Percentiles rank a stretch among this genome's conserved stretches.
phyloP scores from a whole-genome alignment of 768 basidiomycete genomes.

The Suillus luteus region DNA sequence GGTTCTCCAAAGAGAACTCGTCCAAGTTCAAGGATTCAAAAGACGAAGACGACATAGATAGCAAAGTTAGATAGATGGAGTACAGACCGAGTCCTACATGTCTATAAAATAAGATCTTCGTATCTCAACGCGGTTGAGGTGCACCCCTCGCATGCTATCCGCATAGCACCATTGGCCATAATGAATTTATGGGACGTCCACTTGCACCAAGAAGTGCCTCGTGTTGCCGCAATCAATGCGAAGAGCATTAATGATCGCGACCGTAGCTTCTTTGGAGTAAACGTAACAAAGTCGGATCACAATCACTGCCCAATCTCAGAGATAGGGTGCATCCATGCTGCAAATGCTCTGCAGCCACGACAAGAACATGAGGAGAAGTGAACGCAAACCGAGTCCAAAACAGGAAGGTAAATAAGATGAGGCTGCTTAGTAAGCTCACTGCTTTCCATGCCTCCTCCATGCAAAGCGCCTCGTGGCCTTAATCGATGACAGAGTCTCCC shows the following conservation, averaged over 20 bases:
- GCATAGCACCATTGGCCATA: constrained; percentile 3
- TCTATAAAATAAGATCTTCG: not conserved
- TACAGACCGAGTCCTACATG: not conserved
- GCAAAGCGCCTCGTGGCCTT: constrained; percentile 15
- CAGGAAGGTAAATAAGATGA: constrained; percentile 30
- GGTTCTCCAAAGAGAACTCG: constrained; percentile 43
- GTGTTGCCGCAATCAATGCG: not conserved
- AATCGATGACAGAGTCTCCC: constrained; percentile 13
- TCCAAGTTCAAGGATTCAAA: constrained; percentile 21
- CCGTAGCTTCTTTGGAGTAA: not conserved
- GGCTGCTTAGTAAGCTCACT: constrained; percentile 18
- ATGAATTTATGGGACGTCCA: not conserved
- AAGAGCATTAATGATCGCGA: not conserved
- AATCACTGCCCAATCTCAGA: constrained; percentile 4
- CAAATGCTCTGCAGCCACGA: constrained; percentile 6
- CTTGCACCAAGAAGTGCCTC: not conserved
- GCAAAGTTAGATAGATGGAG: not conserved
- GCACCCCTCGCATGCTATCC: constrained; percentile 1
- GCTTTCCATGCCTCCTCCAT: constrained; percentile 27
- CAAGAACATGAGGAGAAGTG: constrained; percentile 3
- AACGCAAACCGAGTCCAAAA: constrained; percentile 16
- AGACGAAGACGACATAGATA: constrained; percentile 12
- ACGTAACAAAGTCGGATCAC: not conserved
- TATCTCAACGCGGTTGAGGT: not conserved
- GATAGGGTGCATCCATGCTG: not conserved